phyloP scores from a whole-genome alignment of 176 grass and related monocot genomes.

The Avena sativa region DNA sequence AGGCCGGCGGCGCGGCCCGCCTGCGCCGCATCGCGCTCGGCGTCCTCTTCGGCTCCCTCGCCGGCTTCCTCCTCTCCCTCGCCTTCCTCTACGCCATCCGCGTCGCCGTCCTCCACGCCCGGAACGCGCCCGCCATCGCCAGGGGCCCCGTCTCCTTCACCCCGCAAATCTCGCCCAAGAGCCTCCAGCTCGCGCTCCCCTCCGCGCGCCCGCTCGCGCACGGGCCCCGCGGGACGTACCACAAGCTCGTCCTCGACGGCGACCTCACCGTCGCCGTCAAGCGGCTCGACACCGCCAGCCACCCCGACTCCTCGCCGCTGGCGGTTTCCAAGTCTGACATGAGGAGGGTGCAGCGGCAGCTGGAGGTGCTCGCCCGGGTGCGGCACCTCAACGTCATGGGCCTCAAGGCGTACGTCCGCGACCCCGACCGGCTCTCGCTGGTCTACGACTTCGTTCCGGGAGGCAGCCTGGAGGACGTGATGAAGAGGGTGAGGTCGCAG shows the following conservation, averaged over 20 bases:
- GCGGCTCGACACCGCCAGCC: conserved; percentile 35
- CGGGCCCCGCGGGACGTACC: conserved; percentile 62
- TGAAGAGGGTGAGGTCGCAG: conserved; percentile 82
- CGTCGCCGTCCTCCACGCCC: conserved; percentile 68
- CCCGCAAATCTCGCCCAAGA: conserved; percentile 83
- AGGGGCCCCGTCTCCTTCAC: conserved; percentile 84
- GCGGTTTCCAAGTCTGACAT: conserved; percentile 73
- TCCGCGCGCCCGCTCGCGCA: conserved; percentile 54
- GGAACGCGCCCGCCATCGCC: conserved; percentile 64
- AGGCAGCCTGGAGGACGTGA: conserved; percentile 91
- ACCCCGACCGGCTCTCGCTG: conserved; percentile 68
- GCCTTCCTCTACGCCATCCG: conserved; percentile 81
- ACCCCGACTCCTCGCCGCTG: conserved; percentile 48
- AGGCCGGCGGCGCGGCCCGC: conserved; percentile 45
- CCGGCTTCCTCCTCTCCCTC: conserved; percentile 76
- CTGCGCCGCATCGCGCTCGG: conserved; percentile 84
- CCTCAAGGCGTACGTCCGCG: conserved; percentile 81
- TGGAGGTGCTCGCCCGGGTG: conserved; percentile 70
- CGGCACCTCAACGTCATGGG: conserved; percentile 81
- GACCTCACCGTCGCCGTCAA: conserved; percentile 82
- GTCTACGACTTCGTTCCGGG: conserved; percentile 72
- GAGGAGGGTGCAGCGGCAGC: conserved; percentile 82
- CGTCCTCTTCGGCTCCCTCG: conserved; percentile 77
- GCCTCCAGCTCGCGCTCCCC: conserved; percentile 67
- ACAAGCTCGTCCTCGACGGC: conserved; percentile 73